These are phyloP conservation scores for Monosporozyma aerobia DNA, from an alignment of 805 yeast genomes.

Conservation along the genomic window DNA sequence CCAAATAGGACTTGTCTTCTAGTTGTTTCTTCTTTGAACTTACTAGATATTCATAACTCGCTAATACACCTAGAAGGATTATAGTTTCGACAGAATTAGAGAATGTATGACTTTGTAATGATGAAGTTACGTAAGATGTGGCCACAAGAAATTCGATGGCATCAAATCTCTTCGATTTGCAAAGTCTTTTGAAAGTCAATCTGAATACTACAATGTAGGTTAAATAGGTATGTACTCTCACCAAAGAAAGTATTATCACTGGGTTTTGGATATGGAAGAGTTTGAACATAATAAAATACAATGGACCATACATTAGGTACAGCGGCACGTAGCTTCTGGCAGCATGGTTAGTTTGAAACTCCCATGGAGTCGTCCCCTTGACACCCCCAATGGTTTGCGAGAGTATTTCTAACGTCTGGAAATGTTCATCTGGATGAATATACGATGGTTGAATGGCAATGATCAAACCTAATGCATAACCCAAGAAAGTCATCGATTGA, in stretches of 20 bases:
- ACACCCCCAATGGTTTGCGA: constrained; percentile 6
- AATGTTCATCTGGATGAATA: constrained; percentile 96
- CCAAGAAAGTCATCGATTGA: not conserved
- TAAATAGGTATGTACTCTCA: constrained; percentile 40
- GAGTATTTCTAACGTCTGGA: constrained; percentile 78
- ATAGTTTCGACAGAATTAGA: constrained; percentile 77
- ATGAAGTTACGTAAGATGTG: constrained; percentile 61
- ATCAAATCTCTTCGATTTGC: not conserved
- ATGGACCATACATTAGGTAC: constrained; percentile 60
- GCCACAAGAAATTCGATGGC: constrained; percentile 28
- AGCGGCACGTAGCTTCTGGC: constrained; percentile 68
- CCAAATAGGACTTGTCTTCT: not conserved
- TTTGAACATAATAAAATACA: constrained; percentile 31
- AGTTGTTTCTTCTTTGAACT: not conserved
- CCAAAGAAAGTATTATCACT: constrained; percentile 40
- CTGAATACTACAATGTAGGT: constrained; percentile 13
- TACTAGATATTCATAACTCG: constrained; percentile 27
- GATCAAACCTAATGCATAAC: constrained; percentile 30
- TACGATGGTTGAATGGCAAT: constrained; percentile 68
- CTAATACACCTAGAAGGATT: constrained; percentile 34
- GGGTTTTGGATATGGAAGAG: constrained; percentile 30
- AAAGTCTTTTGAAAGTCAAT: not conserved
- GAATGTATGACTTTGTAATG: constrained; percentile 78
- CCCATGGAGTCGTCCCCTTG: constrained; percentile 63
- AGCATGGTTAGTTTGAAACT: constrained; percentile 40